phyloP scores from a whole-genome alignment of 768 basidiomycete species.

The Macrocybe gigantea region DNA sequence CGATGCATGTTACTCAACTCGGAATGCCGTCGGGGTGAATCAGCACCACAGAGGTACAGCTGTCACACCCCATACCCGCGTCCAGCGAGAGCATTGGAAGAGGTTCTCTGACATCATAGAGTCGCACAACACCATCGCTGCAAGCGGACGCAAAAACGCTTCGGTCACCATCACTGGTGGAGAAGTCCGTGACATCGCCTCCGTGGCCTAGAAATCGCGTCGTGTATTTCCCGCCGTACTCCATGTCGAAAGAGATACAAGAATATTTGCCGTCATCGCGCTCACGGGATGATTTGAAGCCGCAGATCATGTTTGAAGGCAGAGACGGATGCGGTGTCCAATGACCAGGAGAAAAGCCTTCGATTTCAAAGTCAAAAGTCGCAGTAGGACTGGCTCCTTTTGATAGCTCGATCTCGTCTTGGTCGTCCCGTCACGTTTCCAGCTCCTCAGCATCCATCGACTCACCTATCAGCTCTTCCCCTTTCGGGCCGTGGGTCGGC shows the following conservation, averaged over 20 bases:
- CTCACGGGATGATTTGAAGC: slow-evolving; percentile 1
- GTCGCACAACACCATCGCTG: slow-evolving; percentile 29
- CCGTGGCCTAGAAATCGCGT: slow-evolving; percentile 33
- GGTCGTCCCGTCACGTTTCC: slow-evolving; percentile 15
- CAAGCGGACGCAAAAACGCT: slow-evolving; percentile 30
- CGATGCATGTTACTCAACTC: slow-evolving; percentile 12
- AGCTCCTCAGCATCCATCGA: slow-evolving; percentile 3
- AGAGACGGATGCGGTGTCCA: slow-evolving; percentile 21
- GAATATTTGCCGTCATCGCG: slow-evolving; percentile 3
- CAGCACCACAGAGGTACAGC: slow-evolving; percentile 17
- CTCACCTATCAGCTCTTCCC: slow-evolving; percentile 15
- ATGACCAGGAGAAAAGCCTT: slow-evolving; percentile 3
- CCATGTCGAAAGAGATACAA: slow-evolving; percentile 24
- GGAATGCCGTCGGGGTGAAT: slow-evolving; percentile 33
- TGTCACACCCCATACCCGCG: slow-evolving; percentile 8
- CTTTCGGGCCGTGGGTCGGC: slow-evolving; percentile 21
- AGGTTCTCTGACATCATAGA: slow-evolving; percentile 31
- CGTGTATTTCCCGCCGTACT: slow-evolving; percentile 23
- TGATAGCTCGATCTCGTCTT: slow-evolving; percentile 23
- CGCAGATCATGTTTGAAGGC: slow-evolving; percentile 17
- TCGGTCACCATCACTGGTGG: slow-evolving; percentile 27
- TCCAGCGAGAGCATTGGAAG: slow-evolving; percentile 30
- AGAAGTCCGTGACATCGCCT: slow-evolving; percentile 21
- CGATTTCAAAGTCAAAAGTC: slow-evolving; percentile 5
- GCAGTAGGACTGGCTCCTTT: slow-evolving; percentile 15